A percentile compares a stretch with the other conserved stretches of the same genome.
phyloP scores from a whole-genome alignment of 1,284 basidiomycete species.

The Ceratobasidium sp. region DNA sequence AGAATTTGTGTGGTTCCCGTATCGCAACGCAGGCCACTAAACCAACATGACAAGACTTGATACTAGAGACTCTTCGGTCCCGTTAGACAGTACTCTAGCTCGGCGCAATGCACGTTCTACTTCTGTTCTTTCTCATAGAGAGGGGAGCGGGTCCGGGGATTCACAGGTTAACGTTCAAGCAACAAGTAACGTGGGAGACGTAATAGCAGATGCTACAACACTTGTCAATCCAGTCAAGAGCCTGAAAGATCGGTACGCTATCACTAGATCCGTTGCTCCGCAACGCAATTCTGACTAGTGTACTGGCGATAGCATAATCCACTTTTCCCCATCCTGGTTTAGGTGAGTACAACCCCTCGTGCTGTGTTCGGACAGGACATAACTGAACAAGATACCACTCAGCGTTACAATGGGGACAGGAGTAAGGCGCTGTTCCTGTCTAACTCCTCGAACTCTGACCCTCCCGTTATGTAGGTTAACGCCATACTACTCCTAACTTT shows the following conservation, averaged over 20 bases:
- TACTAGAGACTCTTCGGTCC: neutral
- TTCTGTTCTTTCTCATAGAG: constrained; percentile 2
- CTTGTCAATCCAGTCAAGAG: neutral
- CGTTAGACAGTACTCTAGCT: constrained; percentile 4
- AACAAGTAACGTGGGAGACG: neutral
- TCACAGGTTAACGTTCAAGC: constrained; percentile 19
- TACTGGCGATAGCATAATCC: constrained; percentile 12
- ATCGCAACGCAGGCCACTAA: neutral
- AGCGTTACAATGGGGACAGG: constrained; percentile 43
- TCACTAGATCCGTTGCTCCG: neutral
- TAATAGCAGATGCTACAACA: neutral
- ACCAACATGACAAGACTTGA: constrained; percentile 22
- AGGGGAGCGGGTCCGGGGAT: neutral
- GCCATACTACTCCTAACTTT: constrained; percentile 30
- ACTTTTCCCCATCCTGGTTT: constrained; percentile 43
- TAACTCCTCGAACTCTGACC: neutral
- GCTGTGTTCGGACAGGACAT: neutral
- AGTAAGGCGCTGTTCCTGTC: neutral
- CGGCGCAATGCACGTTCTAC: constrained; percentile 15
- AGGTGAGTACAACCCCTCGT: constrained; percentile 1
- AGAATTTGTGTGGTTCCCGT: neutral
- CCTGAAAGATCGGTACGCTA: constrained; percentile 36
- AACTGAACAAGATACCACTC: neutral
- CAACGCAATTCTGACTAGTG: neutral
- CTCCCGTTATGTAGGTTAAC: neutral